Conservation (phyloP, 768 basidiomycete genomes). For the Suillus clintonianus region DNA sequence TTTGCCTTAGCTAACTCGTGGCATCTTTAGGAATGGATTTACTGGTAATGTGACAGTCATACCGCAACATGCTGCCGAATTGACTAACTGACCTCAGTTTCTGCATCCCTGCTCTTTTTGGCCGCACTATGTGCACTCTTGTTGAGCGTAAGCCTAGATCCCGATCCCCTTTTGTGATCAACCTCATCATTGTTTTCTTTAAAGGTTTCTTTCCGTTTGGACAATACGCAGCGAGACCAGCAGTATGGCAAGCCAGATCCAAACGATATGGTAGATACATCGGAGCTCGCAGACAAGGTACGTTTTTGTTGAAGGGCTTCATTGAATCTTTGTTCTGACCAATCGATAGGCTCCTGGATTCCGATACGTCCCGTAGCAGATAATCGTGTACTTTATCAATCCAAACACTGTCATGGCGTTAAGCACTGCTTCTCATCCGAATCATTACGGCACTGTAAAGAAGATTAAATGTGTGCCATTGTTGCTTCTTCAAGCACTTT, state of each 20-base stretch:
- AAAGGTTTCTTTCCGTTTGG: background rate
- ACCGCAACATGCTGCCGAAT: background rate
- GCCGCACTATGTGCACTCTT: background rate
- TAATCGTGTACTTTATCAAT: background rate
- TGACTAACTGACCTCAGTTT: background rate
- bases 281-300: conserved; percentile 67
- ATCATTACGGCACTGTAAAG: background rate
- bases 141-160: background rate
- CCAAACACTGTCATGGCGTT: background rate
- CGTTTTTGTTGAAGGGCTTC: conserved; percentile 6
- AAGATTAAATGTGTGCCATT: background rate
- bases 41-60: background rate
- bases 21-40: background rate
- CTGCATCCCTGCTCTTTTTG: background rate
- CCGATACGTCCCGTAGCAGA: conserved; percentile 48
- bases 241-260: conserved; percentile 51
- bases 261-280: conserved; percentile 57
- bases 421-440: background rate
- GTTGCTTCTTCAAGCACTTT: background rate
- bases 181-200: background rate
- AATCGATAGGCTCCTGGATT: conserved; percentile 55
- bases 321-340: background rate
- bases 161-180: background rate
- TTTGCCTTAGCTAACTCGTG: background rate
- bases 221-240: conserved; percentile 45